phyloP scores from a whole-genome alignment of 2,329 filamentous ascomycete genomes.

The Hypomyces perniciosus region DNA sequence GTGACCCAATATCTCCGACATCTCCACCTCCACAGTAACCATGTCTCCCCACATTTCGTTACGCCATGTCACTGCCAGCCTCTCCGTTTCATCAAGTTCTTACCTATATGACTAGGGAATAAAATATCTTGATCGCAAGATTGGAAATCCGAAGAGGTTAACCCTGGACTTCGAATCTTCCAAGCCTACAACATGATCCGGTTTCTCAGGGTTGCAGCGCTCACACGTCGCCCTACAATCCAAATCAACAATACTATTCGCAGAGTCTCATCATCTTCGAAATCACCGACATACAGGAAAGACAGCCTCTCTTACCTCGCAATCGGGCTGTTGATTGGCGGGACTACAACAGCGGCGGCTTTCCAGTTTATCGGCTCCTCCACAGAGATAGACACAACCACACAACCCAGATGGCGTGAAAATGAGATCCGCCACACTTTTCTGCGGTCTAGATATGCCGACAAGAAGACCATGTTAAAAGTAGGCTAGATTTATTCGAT shows the following conservation, averaged over 20 bases:
- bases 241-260: background rate
- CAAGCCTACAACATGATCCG: background rate
- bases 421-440: background rate
- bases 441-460: constrained; percentile 17
- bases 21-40: too few relatives aligned
- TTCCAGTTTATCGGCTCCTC: background rate
- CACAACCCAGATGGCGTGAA: constrained; percentile 14
- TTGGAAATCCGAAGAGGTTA: too few relatives aligned
- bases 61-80: too few relatives aligned
- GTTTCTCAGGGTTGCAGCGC: background rate
- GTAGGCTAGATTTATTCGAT: constrained; percentile 4
- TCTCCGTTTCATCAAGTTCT: too few relatives aligned
- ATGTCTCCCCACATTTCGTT: too few relatives aligned
- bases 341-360: background rate
- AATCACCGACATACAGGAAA: background rate
- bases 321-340: constrained; percentile 6
- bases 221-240: background rate
- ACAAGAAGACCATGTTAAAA: constrained; percentile 19
- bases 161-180: background rate
- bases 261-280: constrained; percentile 1
- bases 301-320: background rate
- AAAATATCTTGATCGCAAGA: too few relatives aligned
- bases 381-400: background rate
- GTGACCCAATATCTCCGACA: too few relatives aligned
- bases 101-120: too few relatives aligned